Percentiles rank a stretch among this genome's conserved stretches.
phyloP scores from a whole-genome alignment of 345 rosid genomes.

The Gynandropsis gynandra region DNA sequence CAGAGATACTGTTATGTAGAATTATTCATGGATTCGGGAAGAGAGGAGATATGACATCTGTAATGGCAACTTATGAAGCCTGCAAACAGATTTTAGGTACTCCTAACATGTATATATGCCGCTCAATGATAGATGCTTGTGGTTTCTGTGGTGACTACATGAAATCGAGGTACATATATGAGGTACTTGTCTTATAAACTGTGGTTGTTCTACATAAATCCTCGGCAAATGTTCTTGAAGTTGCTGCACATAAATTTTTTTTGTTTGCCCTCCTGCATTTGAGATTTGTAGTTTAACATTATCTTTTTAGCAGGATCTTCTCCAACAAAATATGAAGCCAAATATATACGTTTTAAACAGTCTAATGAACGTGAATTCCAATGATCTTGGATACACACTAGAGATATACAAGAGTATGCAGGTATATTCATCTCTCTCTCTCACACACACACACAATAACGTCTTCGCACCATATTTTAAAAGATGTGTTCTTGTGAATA shows the following conservation, averaged over 20 bases:
- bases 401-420: conserved; percentile 61
- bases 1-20: conserved; percentile 53
- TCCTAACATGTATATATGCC: conserved; percentile 73
- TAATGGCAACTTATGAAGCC: conserved; percentile 62
- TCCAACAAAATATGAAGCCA: conserved; percentile 49
- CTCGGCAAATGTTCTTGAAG: conserved; percentile 1
- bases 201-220: conserved; percentile 3
- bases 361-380: conserved; percentile 87
- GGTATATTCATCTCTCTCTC: conserved; percentile 37
- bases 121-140: conserved; percentile 68
- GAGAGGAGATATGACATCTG: conserved; percentile 63
- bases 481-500: neutral
- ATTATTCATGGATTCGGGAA: conserved; percentile 69
- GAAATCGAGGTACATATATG: conserved; percentile 69
- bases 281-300: conserved; percentile 10
- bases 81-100: conserved; percentile 39
- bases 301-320: conserved; percentile 56
- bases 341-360: conserved; percentile 81
- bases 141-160: conserved; percentile 69
- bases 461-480: neutral
- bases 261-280: conserved; percentile 7
- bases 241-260: neutral
- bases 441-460: conserved; percentile 1
- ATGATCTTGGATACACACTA: conserved; percentile 62
- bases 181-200: conserved; percentile 45